Conservation (phyloP, 2,329 filamentous ascomycete species). For the Tolypocladium cylindrosporum region DNA sequence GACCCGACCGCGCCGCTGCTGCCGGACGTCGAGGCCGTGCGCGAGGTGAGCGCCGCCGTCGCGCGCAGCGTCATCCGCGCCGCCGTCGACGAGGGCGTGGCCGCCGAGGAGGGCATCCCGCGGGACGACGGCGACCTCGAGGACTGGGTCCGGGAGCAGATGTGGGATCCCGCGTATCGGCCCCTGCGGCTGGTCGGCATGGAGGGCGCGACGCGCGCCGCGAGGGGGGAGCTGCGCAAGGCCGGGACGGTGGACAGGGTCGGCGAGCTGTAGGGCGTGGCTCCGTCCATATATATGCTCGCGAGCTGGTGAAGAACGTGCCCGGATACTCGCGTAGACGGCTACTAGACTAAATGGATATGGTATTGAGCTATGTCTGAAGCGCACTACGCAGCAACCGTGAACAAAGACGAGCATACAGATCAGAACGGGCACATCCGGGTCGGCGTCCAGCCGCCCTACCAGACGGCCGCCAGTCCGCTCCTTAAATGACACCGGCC, state of each 20-base stretch:
- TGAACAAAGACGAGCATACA: background rate
- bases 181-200: conserved; percentile 47
- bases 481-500: conserved; percentile 41
- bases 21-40: conserved; percentile 65
- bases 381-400: background rate
- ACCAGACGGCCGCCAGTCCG: background rate
- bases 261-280: background rate
- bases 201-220: conserved; percentile 42
- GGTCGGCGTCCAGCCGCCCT: background rate
- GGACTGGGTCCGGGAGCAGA: conserved; percentile 66
- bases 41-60: conserved; percentile 68
- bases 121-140: conserved; percentile 43
- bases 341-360: background rate
- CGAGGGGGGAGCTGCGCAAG: conserved; percentile 28
- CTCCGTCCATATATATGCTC: background rate
- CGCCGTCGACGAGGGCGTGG: conserved; percentile 59
- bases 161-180: conserved; percentile 67
- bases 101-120: conserved; percentile 57
- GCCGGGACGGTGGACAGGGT: conserved; percentile 17
- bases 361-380: background rate
- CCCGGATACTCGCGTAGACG: no score
- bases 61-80: conserved; percentile 65
- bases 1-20: conserved; percentile 58
- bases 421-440: background rate
- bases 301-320: no score